Evolutionary conservation across 208 protist genomes (phyloP), one percentile per base, ranked within the genome.

Genomic region (Trypanosoma platydactyli): DNA sequence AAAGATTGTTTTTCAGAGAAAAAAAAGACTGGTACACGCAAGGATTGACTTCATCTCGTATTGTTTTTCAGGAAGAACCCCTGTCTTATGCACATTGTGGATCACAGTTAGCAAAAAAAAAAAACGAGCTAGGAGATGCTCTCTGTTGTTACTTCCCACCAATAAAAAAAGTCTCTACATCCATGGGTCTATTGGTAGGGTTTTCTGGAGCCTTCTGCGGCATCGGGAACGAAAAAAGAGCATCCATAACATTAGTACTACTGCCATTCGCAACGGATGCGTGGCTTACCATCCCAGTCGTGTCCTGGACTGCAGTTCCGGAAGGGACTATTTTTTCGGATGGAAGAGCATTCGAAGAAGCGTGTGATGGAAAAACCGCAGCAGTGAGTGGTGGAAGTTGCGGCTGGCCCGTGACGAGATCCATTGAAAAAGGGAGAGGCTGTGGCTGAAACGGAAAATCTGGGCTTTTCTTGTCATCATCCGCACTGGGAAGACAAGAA

Each of bases 91-190:
- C n/a, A n/a, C n/a, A n/a, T n/a, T n/a, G n/a, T n/a, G n/a, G n/a
- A n/a, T n/a, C n/a, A n/a, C n/a, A n/a, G n/a, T n/a, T n/a, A n/a
- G n/a, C n/a, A n/a, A n/a, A 38, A 38, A 38, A 38, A 38, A 38
- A 3, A 38, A 38, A 38, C 33, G 9, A 38, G 9, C 33, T 9
- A 3, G 9, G 33, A 38, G 33, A 3, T 11, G 33, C 3, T 38
- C 9, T 9, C 33, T 38, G 33, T 38, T 38, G 33, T 38, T 38
- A 5, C 29, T 30, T 18, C 29, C 4, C 49, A 9, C 13, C 24
- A 60, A 41, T 49, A 71, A 61, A 87, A 87, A 81, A 87, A 45
- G 81, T 70, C 20, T 81, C 77, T 33, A 83, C 48, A 9, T 71
- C 56, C 25, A 54, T 77, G 16, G 27, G 22, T 1, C 18, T 38